Conservation (phyloP, 2,329 filamentous ascomycete genomes). For the Fonsecaea multimorphosa region DNA sequence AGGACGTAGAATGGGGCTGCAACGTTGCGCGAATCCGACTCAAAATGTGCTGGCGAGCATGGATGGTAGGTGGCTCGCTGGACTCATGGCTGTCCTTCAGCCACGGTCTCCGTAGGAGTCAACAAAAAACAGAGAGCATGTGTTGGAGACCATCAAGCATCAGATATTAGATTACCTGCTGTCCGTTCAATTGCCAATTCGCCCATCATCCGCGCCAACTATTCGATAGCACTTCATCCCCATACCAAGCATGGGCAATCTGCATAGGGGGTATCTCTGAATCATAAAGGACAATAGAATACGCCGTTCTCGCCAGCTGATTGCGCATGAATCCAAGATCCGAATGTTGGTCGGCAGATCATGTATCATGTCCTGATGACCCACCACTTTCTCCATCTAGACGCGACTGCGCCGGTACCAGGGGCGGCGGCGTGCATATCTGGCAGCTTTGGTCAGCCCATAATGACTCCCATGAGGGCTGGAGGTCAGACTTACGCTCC, state of each 20-base stretch:
- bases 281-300: background rate
- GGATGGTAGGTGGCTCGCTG: too few relatives aligned
- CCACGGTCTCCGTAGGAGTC: too few relatives aligned
- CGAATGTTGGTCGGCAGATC: background rate
- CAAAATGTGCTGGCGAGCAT: too few relatives aligned
- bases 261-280: constrained; percentile 22
- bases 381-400: constrained; percentile 9
- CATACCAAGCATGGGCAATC: background rate
- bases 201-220: background rate
- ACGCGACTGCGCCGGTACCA: constrained; percentile 31
- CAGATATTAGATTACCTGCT: background rate
- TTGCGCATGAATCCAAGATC: constrained; percentile 6
- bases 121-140: background rate
- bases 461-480: background rate
- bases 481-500: constrained; percentile 25
- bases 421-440: constrained; percentile 22
- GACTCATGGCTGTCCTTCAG: too few relatives aligned
- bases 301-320: background rate
- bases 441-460: constrained; percentile 16
- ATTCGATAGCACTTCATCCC: background rate
- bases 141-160: too few relatives aligned
- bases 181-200: background rate
- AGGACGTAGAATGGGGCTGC: too few relatives aligned
- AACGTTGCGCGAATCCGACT: too few relatives aligned
- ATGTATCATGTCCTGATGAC: background rate